Conservation (phyloP, 164 flowering plant genomes). For the Brasenia schreberi region DNA sequence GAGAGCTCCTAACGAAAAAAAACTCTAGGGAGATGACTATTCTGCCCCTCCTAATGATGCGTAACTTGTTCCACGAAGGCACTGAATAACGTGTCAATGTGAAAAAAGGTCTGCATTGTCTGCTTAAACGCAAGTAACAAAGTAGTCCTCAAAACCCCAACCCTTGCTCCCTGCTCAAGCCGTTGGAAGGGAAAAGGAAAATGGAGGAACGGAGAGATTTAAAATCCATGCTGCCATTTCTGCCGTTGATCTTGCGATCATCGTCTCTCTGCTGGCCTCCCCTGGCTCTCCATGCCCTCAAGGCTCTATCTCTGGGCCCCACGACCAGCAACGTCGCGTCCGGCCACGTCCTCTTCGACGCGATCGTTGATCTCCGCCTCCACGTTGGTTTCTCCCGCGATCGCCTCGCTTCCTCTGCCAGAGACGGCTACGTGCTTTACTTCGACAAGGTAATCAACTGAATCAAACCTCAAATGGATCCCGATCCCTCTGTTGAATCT, state of each 20-base stretch:
- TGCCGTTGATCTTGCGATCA: slow-evolving; percentile 40
- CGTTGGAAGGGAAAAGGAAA: not conserved
- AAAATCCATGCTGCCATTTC: slow-evolving; percentile 38
- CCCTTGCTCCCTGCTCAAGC: no score
- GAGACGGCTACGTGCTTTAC: slow-evolving; percentile 49
- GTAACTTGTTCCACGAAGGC: no score
- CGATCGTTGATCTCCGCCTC: slow-evolving; percentile 45
- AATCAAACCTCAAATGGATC: no score
- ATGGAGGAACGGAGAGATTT: slow-evolving; percentile 42
- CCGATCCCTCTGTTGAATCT: no score
- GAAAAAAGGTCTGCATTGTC: no score
- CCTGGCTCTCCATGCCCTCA: slow-evolving; percentile 38
- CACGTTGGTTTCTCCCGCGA: slow-evolving; percentile 32
- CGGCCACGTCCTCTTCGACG: slow-evolving; percentile 43
- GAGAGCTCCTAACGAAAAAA: no score
- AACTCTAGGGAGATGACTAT: no score
- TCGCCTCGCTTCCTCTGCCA: slow-evolving; percentile 21
- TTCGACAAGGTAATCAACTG: slow-evolving; percentile 44
- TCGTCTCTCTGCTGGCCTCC: slow-evolving; percentile 63
- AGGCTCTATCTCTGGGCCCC: slow-evolving; percentile 49
- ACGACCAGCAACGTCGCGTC: slow-evolving; percentile 45
- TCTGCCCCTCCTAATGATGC: not conserved
- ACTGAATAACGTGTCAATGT: no score
- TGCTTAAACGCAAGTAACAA: no score
- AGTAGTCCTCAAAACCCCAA: no score